Conservation (phyloP, 805 yeast species). For the Candida tammaniensis region DNA sequence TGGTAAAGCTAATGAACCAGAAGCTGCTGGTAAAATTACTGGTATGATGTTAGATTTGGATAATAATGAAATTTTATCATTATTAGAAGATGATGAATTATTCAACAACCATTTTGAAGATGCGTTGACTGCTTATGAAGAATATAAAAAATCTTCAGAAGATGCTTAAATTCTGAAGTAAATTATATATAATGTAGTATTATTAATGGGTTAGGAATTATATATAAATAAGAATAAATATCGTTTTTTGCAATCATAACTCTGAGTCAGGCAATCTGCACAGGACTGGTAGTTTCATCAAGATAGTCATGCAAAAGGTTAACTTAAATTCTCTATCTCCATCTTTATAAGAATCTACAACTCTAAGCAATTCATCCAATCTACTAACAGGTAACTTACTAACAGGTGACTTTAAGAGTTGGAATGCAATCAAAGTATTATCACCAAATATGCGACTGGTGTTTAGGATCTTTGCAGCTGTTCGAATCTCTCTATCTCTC, state of each 20-base stretch:
- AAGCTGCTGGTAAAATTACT: conserved; percentile 97
- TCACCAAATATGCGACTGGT: too few relatives aligned
- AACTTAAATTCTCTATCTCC: too few relatives aligned
- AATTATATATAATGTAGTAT: conserved; percentile 19
- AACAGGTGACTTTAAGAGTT: too few relatives aligned
- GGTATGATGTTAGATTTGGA: conserved; percentile 98
- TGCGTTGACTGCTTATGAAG: conserved; percentile 92
- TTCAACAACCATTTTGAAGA: conserved; percentile 90
- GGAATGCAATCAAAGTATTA: too few relatives aligned
- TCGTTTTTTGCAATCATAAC: conserved; percentile 13
- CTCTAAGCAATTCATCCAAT: too few relatives aligned
- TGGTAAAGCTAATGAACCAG: conserved; percentile 84
- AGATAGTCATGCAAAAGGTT: too few relatives aligned
- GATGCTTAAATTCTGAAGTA: conserved; percentile 14
- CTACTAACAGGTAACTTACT: too few relatives aligned
- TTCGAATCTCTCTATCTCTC: too few relatives aligned
- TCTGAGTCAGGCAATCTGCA: too few relatives aligned
- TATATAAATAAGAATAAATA: conserved; percentile 20
- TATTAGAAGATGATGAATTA: conserved; percentile 85
- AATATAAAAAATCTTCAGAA: conserved; percentile 63
- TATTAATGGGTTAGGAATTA: conserved; percentile 20
- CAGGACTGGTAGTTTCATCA: too few relatives aligned
- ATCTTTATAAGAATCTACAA: too few relatives aligned
- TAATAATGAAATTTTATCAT: conserved; percentile 81
- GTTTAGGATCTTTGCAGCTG: too few relatives aligned